A percentile compares a stretch with the other conserved stretches of the same genome.
phyloP scores from a whole-genome alignment of 2,329 filamentous ascomycete species.

The Boeremia exigua region DNA sequence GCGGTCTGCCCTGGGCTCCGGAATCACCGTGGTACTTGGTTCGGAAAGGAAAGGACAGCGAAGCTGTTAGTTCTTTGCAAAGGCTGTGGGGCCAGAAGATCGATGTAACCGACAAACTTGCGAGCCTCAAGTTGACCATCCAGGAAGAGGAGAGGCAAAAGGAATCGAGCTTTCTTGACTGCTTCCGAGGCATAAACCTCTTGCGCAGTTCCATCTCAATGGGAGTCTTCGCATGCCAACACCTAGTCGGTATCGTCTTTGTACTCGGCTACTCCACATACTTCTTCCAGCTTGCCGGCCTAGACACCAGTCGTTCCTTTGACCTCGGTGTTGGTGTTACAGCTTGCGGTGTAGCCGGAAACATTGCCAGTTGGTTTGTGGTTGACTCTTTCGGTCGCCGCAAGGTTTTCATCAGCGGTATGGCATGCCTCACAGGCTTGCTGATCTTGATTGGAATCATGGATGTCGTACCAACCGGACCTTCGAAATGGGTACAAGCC shows the following conservation, averaged over 20 bases:
- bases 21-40: slow-evolving; percentile 76
- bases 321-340: slow-evolving; percentile 58
- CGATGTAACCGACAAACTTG: slow-evolving; percentile 48
- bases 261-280: slow-evolving; percentile 53
- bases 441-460: slow-evolving; percentile 81
- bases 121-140: slow-evolving; percentile 71
- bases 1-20: slow-evolving; percentile 69
- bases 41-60: slow-evolving; percentile 63
- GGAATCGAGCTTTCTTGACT: slow-evolving; percentile 74
- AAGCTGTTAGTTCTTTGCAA: slow-evolving; percentile 67
- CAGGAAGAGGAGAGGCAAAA: slow-evolving; percentile 73
- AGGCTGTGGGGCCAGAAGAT: slow-evolving; percentile 61
- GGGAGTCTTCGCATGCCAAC: slow-evolving; percentile 51
- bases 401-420: slow-evolving; percentile 69
- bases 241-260: slow-evolving; percentile 48
- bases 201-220: slow-evolving; percentile 74
- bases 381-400: slow-evolving; percentile 78
- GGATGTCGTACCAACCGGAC: slow-evolving; percentile 58
- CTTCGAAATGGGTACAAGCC: slow-evolving; percentile 43
- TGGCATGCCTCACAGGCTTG: slow-evolving; percentile 62
- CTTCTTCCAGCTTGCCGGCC: slow-evolving; percentile 51
- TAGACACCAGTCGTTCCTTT: slow-evolving; percentile 44
- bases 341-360: slow-evolving; percentile 71
- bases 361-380: slow-evolving; percentile 76
- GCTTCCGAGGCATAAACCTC: slow-evolving; percentile 76